phyloP scores from a whole-genome alignment of 2,329 filamentous ascomycete genomes.

The Cordyceps pruinosa region DNA sequence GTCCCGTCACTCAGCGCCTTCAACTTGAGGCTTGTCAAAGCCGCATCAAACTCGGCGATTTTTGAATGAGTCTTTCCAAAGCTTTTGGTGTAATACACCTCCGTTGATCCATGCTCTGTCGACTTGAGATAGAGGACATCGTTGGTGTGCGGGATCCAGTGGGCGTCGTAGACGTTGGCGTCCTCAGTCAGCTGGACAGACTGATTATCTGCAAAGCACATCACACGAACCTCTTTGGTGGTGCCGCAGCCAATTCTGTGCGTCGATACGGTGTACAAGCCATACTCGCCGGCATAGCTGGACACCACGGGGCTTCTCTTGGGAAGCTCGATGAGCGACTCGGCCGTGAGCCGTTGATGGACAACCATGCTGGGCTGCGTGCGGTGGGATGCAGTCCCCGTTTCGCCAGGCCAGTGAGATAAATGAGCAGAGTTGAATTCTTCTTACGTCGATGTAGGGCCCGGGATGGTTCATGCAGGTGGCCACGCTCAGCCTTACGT shows the following conservation, averaged over 20 bases:
- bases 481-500: constrained; percentile 3
- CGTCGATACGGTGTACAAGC: constrained; percentile 34
- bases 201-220: constrained; percentile 25
- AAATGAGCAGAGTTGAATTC: background rate
- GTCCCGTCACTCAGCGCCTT: constrained; percentile 26
- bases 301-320: constrained; percentile 30
- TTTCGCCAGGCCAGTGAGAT: background rate
- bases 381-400: background rate
- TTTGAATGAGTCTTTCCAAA: constrained; percentile 17
- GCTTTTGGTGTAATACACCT: constrained; percentile 21
- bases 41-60: constrained; percentile 26
- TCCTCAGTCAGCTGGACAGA: constrained; percentile 22
- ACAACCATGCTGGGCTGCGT: background rate
- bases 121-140: constrained; percentile 28
- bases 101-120: constrained; percentile 24
- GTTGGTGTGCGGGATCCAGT: constrained; percentile 30
- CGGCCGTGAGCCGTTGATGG: constrained; percentile 23
- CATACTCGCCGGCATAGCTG: constrained; percentile 33
- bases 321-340: constrained; percentile 25
- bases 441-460: background rate
- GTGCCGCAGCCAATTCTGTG: constrained; percentile 27
- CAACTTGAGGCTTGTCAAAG: constrained; percentile 28
- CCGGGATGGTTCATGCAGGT: background rate
- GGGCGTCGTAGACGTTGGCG: constrained; percentile 25
- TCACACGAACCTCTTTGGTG: constrained; percentile 26